Conservation (phyloP, 495 filamentous ascomycete genomes). For the Penicillium lividum region DNA sequence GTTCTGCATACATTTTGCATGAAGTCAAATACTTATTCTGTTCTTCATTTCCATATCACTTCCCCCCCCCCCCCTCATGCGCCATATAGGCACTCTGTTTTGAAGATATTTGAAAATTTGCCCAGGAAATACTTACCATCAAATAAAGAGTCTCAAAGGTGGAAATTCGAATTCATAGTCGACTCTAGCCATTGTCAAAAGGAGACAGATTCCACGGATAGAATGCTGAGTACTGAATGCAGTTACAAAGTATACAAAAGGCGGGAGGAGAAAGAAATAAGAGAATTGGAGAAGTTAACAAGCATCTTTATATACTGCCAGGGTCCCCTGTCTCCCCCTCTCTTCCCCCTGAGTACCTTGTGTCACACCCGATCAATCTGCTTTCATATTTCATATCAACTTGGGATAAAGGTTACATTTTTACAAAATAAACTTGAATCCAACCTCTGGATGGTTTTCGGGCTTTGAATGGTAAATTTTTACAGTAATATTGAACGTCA, state of each 20-base stretch:
- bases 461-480: too few relatives aligned
- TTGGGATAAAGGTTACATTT: too few relatives aligned
- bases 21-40: background rate
- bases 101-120: too few relatives aligned
- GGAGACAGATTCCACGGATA: too few relatives aligned
- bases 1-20: background rate
- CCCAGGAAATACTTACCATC: too few relatives aligned
- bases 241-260: background rate
- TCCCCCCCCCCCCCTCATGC: background rate
- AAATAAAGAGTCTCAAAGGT: too few relatives aligned
- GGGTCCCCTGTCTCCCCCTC: slow-evolving; percentile 23
- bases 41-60: background rate
- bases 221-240: background rate
- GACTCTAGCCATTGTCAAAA: too few relatives aligned
- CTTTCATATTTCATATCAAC: slow-evolving; percentile 10
- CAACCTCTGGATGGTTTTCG: too few relatives aligned
- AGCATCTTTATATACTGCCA: slow-evolving; percentile 10
- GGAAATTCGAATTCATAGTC: too few relatives aligned
- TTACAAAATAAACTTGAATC: too few relatives aligned
- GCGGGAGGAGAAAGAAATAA: background rate
- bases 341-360: slow-evolving; percentile 30
- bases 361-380: slow-evolving; percentile 23
- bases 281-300: background rate
- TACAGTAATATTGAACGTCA: too few relatives aligned
- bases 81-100: too few relatives aligned